Evolutionary conservation across 331 rosid genomes (phyloP), one percentile per base, ranked within the genome.

Genomic region (Cydonia oblonga): DNA sequence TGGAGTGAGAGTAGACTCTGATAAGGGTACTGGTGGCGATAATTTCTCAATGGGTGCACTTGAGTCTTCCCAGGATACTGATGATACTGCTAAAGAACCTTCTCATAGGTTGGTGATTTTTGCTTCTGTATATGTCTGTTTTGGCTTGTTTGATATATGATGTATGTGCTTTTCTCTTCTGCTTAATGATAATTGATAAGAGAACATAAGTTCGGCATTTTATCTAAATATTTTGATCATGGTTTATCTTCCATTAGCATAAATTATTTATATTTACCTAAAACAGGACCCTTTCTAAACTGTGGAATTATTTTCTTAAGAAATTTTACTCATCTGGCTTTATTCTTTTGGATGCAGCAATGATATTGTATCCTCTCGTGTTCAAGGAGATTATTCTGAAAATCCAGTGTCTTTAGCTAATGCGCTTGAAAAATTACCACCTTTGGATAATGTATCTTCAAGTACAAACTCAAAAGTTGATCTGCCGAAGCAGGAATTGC

Each of bases 21-120:
- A 69, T 71, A 81, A 58, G 76, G 77, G 53, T 70, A 75, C 51
- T 66, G 76, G 78, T 26, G 85, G 66, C 20, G 67, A 76, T 78
- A 66, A 42, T 18, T 33, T 64, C 24, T 29, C 78, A 68, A 64
- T 69, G 24, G 46, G 66, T 44, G 77, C 80, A 58, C 72, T 67
- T 65, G 86, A 84, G 66, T 76, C 87, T 70, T 83, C 87, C 54
- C 68, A 52, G 57, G 86, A 76, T 71, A 78, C 65, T 14, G 80
- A 54, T 3, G 76, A 86, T 81, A 25, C 81, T 74, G 61, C 83
- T 63, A 69, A 63, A 20, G 84, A 79, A 52, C 66, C 74, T 76
- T 81, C 85, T 71, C 38, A 65, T 64, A 81, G 95, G 96, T 90
- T 82, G 81, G 92, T 85, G 73, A 65, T 33, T 65, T 25, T 52